Conservation (phyloP, 176 grass and related monocot genomes). For the Miscanthus lutarioriparius region DNA sequence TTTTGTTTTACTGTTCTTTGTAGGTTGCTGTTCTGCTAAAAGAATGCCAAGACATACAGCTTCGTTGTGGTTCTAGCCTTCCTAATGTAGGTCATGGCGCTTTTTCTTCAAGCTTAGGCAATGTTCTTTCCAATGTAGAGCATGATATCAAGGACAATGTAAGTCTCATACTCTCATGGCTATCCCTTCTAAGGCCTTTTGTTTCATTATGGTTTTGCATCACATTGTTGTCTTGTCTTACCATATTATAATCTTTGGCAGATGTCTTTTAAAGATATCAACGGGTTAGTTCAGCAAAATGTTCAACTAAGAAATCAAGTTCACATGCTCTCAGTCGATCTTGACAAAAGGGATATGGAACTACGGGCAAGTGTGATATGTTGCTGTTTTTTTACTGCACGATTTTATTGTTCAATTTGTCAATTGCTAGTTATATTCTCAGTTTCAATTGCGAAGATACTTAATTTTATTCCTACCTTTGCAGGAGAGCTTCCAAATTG, state of each 20-base stretch:
- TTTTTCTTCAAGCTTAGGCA: slow-evolving; percentile 38
- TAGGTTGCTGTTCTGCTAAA: slow-evolving; percentile 89
- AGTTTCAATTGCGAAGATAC: background rate
- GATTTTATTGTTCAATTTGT: background rate
- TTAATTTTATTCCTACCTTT: slow-evolving; percentile 31
- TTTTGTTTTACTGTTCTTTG: slow-evolving; percentile 11
- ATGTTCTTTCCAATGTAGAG: slow-evolving; percentile 33
- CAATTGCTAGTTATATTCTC: background rate
- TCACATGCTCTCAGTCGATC: slow-evolving; percentile 66
- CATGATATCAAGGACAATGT: slow-evolving; percentile 39
- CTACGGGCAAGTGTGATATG: slow-evolving; percentile 54
- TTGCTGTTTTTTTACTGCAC: background rate
- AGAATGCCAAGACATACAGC: slow-evolving; percentile 95
- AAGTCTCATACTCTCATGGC: slow-evolving; percentile 29
- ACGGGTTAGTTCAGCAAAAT: slow-evolving; percentile 88
- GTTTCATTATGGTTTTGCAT: background rate
- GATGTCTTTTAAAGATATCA: slow-evolving; percentile 90
- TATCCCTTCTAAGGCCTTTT: background rate
- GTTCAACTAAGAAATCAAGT: slow-evolving; percentile 78
- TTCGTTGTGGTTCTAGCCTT: slow-evolving; percentile 76
- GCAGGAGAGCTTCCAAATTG: slow-evolving; percentile 78
- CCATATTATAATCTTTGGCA: slow-evolving; percentile 43
- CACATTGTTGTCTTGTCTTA: slow-evolving; percentile 15
- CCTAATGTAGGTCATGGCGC: slow-evolving; percentile 25
- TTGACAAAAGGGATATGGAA: slow-evolving; percentile 76